These are phyloP conservation scores for Aquilaria sinensis DNA, from an alignment of 345 rosid genomes.

Conservation along the genomic window DNA sequence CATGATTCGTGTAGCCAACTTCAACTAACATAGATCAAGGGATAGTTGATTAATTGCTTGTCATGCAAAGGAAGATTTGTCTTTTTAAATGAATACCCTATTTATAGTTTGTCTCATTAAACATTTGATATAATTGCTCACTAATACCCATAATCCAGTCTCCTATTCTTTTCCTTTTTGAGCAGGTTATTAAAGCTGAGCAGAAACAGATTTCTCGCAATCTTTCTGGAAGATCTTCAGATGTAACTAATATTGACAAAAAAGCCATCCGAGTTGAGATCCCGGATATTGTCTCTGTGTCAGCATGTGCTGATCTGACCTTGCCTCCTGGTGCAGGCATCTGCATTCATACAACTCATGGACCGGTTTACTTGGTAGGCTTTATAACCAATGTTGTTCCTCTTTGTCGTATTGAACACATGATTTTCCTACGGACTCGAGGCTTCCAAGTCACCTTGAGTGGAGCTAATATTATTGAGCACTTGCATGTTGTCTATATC, in stretches of 20 bases:
- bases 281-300: constrained; percentile 74
- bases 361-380: constrained; percentile 78
- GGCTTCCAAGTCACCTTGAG: no score
- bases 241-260: constrained; percentile 36
- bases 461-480: no score
- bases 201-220: constrained; percentile 46
- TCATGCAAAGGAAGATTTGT: no score
- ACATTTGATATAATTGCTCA: no score
- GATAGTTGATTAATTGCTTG: no score
- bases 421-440: neutral
- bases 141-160: neutral
- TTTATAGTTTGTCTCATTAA: neutral
- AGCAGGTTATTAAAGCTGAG: constrained; percentile 51
- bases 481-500: no score
- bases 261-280: constrained; percentile 60
- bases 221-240: constrained; percentile 54
- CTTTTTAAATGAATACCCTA: neutral
- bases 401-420: neutral
- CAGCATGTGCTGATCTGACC: constrained; percentile 88
- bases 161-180: neutral
- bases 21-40: no score
- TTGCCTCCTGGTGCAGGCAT: constrained; percentile 98
- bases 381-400: neutral
- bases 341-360: constrained; percentile 71
- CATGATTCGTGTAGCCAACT: no score